Evolutionary conservation across 129 eudicot species (phyloP).

Genomic region (Heracleum sosnowskyi): DNA sequence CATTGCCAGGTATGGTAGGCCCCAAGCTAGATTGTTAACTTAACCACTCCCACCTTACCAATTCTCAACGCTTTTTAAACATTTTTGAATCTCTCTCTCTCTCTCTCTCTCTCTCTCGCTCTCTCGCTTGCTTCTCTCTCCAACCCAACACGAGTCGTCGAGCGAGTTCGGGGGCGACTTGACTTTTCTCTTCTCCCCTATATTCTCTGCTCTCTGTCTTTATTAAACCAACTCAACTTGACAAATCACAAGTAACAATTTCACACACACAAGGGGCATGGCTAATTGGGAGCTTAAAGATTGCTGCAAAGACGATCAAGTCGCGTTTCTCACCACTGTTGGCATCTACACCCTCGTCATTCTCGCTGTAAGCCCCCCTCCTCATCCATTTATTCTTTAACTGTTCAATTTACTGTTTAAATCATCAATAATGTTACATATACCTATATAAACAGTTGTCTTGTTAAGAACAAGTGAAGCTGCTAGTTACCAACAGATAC

Average conservation of each 20-base stretch:
- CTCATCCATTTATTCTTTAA: neutral
- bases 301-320: conserved; percentile 76
- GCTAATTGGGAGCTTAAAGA: conserved; percentile 85
- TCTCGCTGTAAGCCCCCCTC: conserved; percentile 48
- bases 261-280: neutral
- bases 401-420: neutral
- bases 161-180: neutral
- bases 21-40: neutral
- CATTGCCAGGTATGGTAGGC: neutral
- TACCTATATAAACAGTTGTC: too few relatives aligned
- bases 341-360: conserved; percentile 78
- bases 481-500: too few relatives aligned
- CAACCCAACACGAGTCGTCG: neutral
- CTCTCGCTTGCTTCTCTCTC: too few relatives aligned
- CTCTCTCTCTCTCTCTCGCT: neutral
- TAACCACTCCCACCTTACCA: neutral
- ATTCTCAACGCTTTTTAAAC: neutral
- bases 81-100: neutral
- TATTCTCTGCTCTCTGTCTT: neutral
- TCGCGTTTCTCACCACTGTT: conserved; percentile 63
- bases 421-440: too few relatives aligned
- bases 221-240: neutral
- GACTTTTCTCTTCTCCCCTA: neutral
- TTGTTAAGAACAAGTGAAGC: too few relatives aligned
- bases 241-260: neutral